Evolutionary conservation across 139 green algal species (phyloP).

Genomic region (Coelastrella sp.): DNA sequence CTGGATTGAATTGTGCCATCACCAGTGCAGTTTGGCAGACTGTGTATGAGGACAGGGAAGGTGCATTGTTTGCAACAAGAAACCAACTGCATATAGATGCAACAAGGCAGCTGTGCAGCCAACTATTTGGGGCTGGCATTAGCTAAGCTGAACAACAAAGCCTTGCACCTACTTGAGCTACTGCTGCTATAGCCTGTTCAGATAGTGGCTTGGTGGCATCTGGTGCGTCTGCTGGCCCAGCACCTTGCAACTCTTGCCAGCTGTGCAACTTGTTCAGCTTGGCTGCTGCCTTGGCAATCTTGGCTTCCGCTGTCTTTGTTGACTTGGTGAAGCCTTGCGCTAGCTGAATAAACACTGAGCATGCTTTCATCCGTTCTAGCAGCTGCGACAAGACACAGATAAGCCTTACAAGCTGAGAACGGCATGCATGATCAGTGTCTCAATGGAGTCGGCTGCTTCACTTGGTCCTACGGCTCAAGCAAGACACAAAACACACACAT

Average conservation of each 20-base stretch:
- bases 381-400: conserved; percentile 50
- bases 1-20: background rate
- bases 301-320: conserved; percentile 54
- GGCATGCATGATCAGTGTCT: no score
- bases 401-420: background rate
- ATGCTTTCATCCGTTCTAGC: conserved; percentile 58
- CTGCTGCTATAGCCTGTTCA: conserved; percentile 18
- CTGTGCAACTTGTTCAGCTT: conserved; percentile 54
- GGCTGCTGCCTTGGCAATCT: conserved; percentile 55
- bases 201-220: background rate
- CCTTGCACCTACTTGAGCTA: background rate
- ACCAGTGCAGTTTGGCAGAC: no score
- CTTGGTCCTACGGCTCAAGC: no score
- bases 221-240: background rate
- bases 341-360: conserved; percentile 45
- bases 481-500: no score
- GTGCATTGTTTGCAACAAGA: no score
- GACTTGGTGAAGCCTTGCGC: conserved; percentile 24
- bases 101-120: no score
- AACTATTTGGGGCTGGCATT: no score
- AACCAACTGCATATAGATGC: no score
- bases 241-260: conserved; percentile 33
- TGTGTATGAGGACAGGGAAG: no score
- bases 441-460: no score
- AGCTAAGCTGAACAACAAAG: background rate